These are phyloP conservation scores for Termitomyces sp. DNA, from an alignment of 1,284 basidiomycete species.

Conservation along the genomic window DNA sequence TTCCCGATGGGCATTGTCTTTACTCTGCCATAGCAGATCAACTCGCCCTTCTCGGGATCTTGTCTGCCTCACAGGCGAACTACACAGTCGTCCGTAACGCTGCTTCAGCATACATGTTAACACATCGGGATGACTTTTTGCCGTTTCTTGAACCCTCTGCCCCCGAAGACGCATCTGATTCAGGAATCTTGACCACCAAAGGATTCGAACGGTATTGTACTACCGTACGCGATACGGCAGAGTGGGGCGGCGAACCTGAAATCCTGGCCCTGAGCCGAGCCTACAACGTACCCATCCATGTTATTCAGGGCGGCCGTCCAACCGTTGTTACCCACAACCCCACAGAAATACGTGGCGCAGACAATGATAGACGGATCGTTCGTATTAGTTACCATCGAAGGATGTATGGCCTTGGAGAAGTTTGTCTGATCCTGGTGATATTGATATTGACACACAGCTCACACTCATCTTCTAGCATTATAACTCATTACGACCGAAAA, in stretches of 20 bases:
- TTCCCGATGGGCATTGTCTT: conserved; percentile 93
- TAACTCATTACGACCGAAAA: conserved; percentile 72
- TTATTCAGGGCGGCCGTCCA: conserved; percentile 82
- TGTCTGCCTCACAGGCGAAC: conserved; percentile 52
- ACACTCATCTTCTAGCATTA: conserved; percentile 59
- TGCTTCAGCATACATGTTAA: conserved; percentile 80
- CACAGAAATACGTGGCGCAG: conserved; percentile 28
- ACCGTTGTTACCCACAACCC: conserved; percentile 81
- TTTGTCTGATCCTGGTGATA: conserved; percentile 33
- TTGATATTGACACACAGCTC: neutral
- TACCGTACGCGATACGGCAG: conserved; percentile 75
- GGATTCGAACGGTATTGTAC: conserved; percentile 80
- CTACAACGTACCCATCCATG: conserved; percentile 86
- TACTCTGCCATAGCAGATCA: conserved; percentile 93
- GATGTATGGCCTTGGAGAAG: conserved; percentile 93
- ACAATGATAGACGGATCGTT: conserved; percentile 45
- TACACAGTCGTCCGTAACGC: conserved; percentile 60
- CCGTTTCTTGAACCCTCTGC: conserved; percentile 83
- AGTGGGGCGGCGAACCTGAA: conserved; percentile 98
- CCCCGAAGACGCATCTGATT: conserved; percentile 70
- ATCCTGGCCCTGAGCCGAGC: conserved; percentile 85
- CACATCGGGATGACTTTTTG: conserved; percentile 87
- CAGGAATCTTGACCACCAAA: conserved; percentile 67
- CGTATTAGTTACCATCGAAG: conserved; percentile 87
- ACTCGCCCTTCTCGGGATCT: conserved; percentile 58